Evolutionary conservation across 768 basidiomycete species (phyloP).

Genomic region (Rhodotorula diobovata): DNA sequence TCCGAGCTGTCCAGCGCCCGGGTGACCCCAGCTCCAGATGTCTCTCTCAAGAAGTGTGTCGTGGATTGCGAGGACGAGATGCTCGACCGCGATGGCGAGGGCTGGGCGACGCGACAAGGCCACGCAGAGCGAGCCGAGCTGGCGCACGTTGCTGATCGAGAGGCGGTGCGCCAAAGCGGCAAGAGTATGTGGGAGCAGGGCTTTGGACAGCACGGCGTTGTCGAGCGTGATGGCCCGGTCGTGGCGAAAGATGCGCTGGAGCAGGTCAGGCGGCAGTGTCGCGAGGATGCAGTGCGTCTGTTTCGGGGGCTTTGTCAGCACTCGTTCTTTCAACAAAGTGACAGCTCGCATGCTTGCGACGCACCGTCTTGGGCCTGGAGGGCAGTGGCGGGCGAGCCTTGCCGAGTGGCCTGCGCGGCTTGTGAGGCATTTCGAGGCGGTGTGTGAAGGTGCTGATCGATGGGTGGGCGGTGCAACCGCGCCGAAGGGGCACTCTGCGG

Average conservation of each 20-base stretch:
- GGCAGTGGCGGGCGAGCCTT: too few relatives aligned
- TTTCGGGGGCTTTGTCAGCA: background rate
- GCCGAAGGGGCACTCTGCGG: too few relatives aligned
- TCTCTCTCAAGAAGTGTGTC: too few relatives aligned
- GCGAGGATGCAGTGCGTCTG: background rate
- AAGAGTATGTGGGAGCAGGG: background rate
- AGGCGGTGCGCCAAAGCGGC: background rate
- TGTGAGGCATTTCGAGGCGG: too few relatives aligned
- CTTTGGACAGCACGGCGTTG: background rate
- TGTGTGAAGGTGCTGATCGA: too few relatives aligned
- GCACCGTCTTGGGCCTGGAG: too few relatives aligned
- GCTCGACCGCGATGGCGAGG: background rate
- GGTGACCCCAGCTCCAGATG: too few relatives aligned
- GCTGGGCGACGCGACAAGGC: background rate
- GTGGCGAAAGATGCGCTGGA: background rate
- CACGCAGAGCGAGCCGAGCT: background rate
- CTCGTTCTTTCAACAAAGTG: too few relatives aligned
- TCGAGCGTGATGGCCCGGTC: background rate
- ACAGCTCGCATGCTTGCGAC: too few relatives aligned
- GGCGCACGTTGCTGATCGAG: rapidly evolving
- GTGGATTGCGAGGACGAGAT: background rate
- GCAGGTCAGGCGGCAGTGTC: background rate
- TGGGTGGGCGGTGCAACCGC: too few relatives aligned
- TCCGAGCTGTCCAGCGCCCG: background rate
- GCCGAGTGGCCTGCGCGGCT: too few relatives aligned